Base-by-base conservation (phyloP, 768 basidiomycete species). In the Cantharellus cinnabarinus region DNA sequence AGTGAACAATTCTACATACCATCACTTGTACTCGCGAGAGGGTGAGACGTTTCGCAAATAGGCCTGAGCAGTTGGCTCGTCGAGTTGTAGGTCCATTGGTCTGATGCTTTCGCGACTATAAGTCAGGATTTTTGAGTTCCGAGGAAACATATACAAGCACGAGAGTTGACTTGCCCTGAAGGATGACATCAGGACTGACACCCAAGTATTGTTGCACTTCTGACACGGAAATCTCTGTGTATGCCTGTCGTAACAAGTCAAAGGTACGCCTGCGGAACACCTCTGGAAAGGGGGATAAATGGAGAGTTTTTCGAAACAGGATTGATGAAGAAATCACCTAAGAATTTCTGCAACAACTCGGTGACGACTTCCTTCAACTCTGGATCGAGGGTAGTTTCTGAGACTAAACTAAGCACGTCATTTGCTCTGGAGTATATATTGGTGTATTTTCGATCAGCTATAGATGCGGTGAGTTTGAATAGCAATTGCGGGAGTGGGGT, bases 401-500 rank as follows among this genome's bases (percentile, higher is more conserved):
- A 29, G 20, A 29, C 20, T 29, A 29, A 29, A 29, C 20, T 29
- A 10, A 48, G 29, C 44, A 48, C 44, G 44, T 48, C 44, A 29
- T 48, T 48, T 10, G 44, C 29, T 10, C 29, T 10, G 10, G 10
- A 29, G 29, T 82, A 83, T 3, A 85, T 73, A 38, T 74, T 71
- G 44, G 71, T 68, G 66, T 85, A 77, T 56, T 79, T 73, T 53
- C 81, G 74, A 55, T 80, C 75, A 62, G 69, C 73, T 10, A 76
- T 74, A 5, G 79, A 74, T 20, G 73, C 71, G 5, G 79, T 67
- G 35, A 85, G 74, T 51, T 66, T 68, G 50, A 68, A 63, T 2
- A 83, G 70, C 14, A 73, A 71, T 59, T 73, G 73, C n/a, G 71
- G 67, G 10, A 85, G 64, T 4, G 79, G 74, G 5, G 71, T 68